These are phyloP conservation scores for Pseudodiploospora longispora DNA, from an alignment of 2,329 filamentous ascomycete genomes.

Conservation along the genomic window DNA sequence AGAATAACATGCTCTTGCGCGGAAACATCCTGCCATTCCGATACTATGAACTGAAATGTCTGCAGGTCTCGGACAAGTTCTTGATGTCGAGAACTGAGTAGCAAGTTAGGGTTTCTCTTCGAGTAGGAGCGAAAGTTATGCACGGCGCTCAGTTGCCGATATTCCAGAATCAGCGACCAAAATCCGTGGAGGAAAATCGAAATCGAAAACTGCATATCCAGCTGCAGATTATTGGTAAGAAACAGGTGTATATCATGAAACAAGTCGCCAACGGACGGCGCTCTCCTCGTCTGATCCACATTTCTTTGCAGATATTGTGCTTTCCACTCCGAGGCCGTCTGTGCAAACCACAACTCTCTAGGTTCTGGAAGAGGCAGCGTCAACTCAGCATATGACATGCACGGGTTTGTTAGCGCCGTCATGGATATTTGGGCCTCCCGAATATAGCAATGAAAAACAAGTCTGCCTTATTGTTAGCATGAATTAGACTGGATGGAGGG, in stretches of 20 bases:
- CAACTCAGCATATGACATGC: conserved; percentile 62
- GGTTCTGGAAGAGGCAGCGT: conserved; percentile 56
- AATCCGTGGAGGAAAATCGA: conserved; percentile 57
- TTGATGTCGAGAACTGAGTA: conserved; percentile 49
- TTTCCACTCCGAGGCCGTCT: conserved; percentile 58
- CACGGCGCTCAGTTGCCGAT: conserved; percentile 49
- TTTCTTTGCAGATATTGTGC: conserved; percentile 41
- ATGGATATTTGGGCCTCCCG: conserved; percentile 62
- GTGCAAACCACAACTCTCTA: conserved; percentile 57
- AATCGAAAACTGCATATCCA: conserved; percentile 50
- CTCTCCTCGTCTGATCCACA: conserved; percentile 29
- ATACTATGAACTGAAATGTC: conserved; percentile 35
- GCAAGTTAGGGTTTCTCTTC: conserved; percentile 32
- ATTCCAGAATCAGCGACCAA: conserved; percentile 59
- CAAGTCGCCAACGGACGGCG: conserved; percentile 47
- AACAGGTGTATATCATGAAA: conserved; percentile 49
- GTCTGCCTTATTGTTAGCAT: conserved; percentile 25
- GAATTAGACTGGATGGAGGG: background rate
- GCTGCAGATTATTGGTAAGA: conserved; percentile 35
- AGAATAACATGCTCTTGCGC: conserved; percentile 40
- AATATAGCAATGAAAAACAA: conserved; percentile 57
- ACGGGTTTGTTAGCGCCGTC: conserved; percentile 54
- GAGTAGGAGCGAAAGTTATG: conserved; percentile 40
- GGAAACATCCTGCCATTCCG: conserved; percentile 35
- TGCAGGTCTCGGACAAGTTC: conserved; percentile 53